Evolutionary conservation across 1,284 basidiomycete species (phyloP), one percentile per base, ranked within the genome.

Genomic region (Sphaerobolus stellatus): DNA sequence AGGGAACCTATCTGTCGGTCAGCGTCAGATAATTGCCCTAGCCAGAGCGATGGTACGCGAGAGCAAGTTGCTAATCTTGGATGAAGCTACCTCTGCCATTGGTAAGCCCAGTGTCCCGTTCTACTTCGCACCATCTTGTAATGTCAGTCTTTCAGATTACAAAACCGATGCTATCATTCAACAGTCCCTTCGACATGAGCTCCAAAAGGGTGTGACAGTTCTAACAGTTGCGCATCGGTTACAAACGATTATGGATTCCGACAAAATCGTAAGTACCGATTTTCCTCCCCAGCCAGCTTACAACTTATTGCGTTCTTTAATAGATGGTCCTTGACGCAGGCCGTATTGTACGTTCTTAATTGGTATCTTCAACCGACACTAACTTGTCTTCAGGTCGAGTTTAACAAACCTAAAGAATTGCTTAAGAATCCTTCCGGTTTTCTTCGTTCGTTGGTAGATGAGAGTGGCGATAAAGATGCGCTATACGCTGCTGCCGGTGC

Each of bases 171-270:
- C 76, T 0, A 68, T 82, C 58, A 84, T 86, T 47, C 83, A 86
- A 67, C 68, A 71, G 1, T 80, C 82, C 5, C 71, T 86, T 36
- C 72, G 82, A 8, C 74, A 72, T 46, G 78, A 81, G 59, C 73
- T 86, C 27, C 72, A 68, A 9, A 67, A 71, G 3, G 81, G 81
- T 56, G 79, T 80, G 8, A 87, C 83, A 0, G 65, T 88, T 38
- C 73, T 87, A 24, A 87, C 85, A 0, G 84, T 88, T 54, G 85
- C 85, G n/a, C 86, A 88, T 67, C 77, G 86, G 11, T 68, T 87
- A 53, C 78, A 85, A 30, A 87, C 84, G 0, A 83, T 88, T 60
- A 85, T 86, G 74, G 84, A 87, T 58, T 76, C 81, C 0, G 73
- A 74, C 62, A 72, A 69, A 53, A 69, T 71, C 36, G 67, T 67